These are phyloP conservation scores for Plasmodium inui DNA, from an alignment of 169 alveolate species.

Conservation along the genomic window DNA sequence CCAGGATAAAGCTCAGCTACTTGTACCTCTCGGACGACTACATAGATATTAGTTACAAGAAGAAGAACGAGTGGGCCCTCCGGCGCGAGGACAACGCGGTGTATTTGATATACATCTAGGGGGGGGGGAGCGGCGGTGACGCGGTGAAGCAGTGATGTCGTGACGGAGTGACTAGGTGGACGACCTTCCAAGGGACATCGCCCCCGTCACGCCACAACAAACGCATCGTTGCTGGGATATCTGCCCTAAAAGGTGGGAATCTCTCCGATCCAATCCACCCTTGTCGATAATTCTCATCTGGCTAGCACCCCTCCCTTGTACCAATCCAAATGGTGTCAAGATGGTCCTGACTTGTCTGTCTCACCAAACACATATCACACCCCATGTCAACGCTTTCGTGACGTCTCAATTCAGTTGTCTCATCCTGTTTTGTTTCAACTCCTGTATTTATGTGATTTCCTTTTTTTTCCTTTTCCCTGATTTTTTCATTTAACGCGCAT, in stretches of 20 bases:
- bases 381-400: not conserved
- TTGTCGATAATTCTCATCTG: no score
- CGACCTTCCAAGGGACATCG: no score
- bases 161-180: not conserved
- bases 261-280: no score
- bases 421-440: not conserved
- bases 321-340: not conserved
- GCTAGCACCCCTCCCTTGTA: not conserved
- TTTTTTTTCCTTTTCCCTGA: not conserved
- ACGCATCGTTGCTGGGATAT: no score
- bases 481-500: not conserved
- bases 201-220: not conserved
- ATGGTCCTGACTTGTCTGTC: not conserved
- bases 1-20: constrained; percentile 50
- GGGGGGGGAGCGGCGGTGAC: not conserved
- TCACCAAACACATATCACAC: not conserved
- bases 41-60: constrained; percentile 49
- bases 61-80: constrained; percentile 68
- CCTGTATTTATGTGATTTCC: not conserved
- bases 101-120: constrained; percentile 28
- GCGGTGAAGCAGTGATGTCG: not conserved
- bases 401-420: not conserved
- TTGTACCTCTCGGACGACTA: constrained; percentile 27
- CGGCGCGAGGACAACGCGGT: constrained; percentile 51
- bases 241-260: no score